Conservation (phyloP, 2,329 filamentous ascomycete species). For the Xylariaceae sp. region DNA sequence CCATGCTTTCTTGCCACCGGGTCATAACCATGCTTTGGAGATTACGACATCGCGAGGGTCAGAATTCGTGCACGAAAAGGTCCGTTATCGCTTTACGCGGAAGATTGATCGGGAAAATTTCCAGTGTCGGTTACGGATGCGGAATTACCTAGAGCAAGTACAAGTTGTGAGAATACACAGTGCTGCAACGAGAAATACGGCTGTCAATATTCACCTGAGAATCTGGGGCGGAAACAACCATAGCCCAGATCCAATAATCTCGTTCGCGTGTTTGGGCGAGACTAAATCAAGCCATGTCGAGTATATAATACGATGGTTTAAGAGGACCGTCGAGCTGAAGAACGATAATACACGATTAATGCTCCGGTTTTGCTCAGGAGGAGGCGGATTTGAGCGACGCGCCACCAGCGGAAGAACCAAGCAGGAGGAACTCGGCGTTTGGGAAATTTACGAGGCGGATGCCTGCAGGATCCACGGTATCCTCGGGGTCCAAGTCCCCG, state of each 20-base stretch:
- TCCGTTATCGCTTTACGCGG: constrained; percentile 16
- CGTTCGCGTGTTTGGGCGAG: constrained; percentile 17
- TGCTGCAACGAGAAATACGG: constrained; percentile 13
- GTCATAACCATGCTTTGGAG: constrained; percentile 15
- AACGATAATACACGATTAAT: constrained; percentile 17
- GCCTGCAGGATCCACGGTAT: background rate
- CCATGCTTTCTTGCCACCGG: constrained; percentile 19
- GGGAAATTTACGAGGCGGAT: constrained; percentile 1
- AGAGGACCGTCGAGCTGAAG: constrained; percentile 17
- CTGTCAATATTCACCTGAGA: constrained; percentile 18
- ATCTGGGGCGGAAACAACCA: constrained; percentile 18
- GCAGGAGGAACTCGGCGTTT: constrained; percentile 6
- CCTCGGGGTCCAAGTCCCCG: constrained; percentile 8
- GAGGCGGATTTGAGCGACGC: constrained; percentile 13
- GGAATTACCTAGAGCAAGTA: constrained; percentile 15
- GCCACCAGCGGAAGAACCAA: background rate
- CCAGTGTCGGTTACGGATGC: constrained; percentile 13
- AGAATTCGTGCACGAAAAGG: constrained; percentile 3
- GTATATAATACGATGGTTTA: constrained; percentile 24
- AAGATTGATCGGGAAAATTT: constrained; percentile 19
- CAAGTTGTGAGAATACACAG: constrained; percentile 18
- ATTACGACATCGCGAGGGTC: constrained; percentile 7
- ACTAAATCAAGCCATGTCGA: constrained; percentile 17
- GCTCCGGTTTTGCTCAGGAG: constrained; percentile 15
- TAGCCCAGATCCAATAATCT: constrained; percentile 20